These are phyloP conservation scores for Linanthus parryae DNA, from an alignment of 148 eudicot genomes.

Conservation along the genomic window DNA sequence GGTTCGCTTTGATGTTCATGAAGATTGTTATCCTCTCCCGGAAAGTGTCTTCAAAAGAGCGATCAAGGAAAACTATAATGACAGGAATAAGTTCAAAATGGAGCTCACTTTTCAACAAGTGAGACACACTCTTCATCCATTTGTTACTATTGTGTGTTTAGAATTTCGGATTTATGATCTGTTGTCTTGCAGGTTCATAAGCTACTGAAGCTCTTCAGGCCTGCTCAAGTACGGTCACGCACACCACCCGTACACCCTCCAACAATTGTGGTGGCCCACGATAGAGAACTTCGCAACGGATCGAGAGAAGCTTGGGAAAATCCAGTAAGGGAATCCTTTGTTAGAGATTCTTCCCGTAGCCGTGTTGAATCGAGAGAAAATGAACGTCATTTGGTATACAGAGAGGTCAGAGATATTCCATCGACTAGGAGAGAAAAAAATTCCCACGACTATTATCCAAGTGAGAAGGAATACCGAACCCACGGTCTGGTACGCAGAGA, in stretches of 20 bases:
- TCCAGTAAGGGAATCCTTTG: not conserved
- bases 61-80: slow-evolving; percentile 5
- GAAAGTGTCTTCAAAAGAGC: slow-evolving; percentile 12
- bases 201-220: slow-evolving; percentile 7
- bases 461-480: slow-evolving; percentile 10
- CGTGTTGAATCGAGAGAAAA: slow-evolving; percentile 4
- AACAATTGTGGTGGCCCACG: not conserved
- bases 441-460: not conserved
- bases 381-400: not conserved
- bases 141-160: too few relatives aligned
- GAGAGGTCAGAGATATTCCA: not conserved
- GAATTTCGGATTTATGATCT: not conserved
- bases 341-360: slow-evolving; percentile 5
- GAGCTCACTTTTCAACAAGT: slow-evolving; percentile 9
- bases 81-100: not conserved
- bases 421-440: slow-evolving; percentile 2
- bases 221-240: not conserved
- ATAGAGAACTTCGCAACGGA: not conserved
- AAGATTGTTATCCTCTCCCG: slow-evolving; percentile 13
- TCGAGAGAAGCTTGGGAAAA: not conserved
- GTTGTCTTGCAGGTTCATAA: slow-evolving; percentile 3
- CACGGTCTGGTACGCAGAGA: slow-evolving; percentile 12
- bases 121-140: not conserved
- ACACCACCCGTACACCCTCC: slow-evolving; percentile 3
- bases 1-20: slow-evolving; percentile 11